Evolutionary conservation across 2,329 filamentous ascomycete species (phyloP).

Genomic region (Teratosphaeria pseudoeucalypti): DNA sequence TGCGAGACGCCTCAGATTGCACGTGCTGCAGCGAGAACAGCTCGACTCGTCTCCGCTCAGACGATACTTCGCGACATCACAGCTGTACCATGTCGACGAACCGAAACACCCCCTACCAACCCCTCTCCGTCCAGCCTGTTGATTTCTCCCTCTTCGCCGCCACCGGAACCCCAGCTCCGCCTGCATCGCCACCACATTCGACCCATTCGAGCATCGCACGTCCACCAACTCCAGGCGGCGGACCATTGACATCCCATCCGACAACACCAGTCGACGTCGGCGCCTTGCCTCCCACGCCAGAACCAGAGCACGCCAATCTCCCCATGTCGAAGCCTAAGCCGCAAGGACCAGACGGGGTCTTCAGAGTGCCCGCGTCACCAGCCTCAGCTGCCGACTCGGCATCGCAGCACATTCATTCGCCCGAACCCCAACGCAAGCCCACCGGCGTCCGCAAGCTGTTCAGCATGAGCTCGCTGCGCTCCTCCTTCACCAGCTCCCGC

Average conservation of each 20-base stretch:
- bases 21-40: background rate
- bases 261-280: conserved; percentile 17
- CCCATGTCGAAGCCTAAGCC: conserved; percentile 7
- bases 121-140: conserved; percentile 14
- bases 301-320: conserved; percentile 10
- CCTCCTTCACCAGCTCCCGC: conserved; percentile 26
- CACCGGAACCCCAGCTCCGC: conserved; percentile 18
- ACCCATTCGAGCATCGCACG: conserved; percentile 8
- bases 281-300: conserved; percentile 15
- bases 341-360: conserved; percentile 12
- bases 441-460: conserved; percentile 23
- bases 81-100: background rate
- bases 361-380: conserved; percentile 10
- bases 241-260: conserved; percentile 26
- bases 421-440: conserved; percentile 8
- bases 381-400: conserved; percentile 5
- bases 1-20: background rate
- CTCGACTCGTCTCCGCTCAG: background rate
- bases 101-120: conserved; percentile 6
- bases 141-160: conserved; percentile 16
- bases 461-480: conserved; percentile 23
- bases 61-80: background rate
- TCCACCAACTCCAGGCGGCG: conserved; percentile 23
- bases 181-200: conserved; percentile 14
- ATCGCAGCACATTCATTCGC: background rate